Evolutionary conservation across 192 early-diverging fungal genomes (phyloP).

Genomic region (Backusella australiensis): DNA sequence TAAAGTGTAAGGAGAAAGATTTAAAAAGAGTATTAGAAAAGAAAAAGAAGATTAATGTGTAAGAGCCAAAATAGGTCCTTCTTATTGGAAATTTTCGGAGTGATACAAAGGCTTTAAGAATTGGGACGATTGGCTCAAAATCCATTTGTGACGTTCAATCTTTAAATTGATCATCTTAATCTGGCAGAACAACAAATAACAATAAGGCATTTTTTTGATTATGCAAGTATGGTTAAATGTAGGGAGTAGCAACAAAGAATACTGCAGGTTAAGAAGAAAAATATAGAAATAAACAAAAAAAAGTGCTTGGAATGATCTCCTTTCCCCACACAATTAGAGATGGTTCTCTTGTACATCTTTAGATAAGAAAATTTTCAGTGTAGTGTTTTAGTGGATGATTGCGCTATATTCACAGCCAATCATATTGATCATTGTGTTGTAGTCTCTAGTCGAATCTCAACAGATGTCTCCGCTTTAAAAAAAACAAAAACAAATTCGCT

Average conservation of each 20-base stretch:
- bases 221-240: background rate
- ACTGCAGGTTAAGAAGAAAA: background rate
- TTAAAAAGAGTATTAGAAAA: background rate
- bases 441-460: background rate
- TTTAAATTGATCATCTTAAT: constrained; percentile 7
- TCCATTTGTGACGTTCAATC: constrained; percentile 1
- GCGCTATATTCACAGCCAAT: background rate
- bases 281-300: background rate
- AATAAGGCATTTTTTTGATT: background rate
- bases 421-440: background rate
- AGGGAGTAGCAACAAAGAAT: background rate
- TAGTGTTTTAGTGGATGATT: background rate
- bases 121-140: constrained; percentile 3
- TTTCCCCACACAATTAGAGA: background rate
- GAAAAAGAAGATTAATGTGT: constrained; percentile 1
- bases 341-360: background rate
- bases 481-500: background rate
- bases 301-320: background rate
- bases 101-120: background rate
- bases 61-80: background rate
- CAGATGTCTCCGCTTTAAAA: background rate
- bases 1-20: background rate
- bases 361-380: background rate
- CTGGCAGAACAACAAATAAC: background rate
- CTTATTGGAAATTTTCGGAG: constrained; percentile 5